Evolutionary conservation across 23 red algal genomes (phyloP).

Genomic region (Cyanidium caldarium): DNA sequence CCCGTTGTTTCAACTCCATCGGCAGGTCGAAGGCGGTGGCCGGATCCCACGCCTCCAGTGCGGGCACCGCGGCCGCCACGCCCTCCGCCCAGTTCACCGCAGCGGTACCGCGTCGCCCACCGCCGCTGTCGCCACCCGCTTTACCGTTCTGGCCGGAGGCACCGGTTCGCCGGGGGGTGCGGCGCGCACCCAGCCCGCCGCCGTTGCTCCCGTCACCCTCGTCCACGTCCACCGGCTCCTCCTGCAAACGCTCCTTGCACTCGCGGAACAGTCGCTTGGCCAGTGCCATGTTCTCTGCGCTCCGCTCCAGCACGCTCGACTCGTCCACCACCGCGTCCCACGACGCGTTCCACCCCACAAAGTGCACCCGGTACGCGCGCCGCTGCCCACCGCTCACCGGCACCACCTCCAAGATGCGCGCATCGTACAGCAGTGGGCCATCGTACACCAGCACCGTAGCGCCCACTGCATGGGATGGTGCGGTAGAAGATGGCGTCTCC

Average conservation of each 20-base stretch:
- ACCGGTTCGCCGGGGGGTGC: not conserved
- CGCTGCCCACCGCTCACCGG: not conserved
- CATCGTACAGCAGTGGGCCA: constrained; percentile 53
- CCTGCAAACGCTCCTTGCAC: not conserved
- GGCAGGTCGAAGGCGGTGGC: not conserved
- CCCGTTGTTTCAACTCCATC: constrained; percentile 28
- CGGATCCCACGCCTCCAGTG: not conserved
- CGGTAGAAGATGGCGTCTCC: too few relatives aligned
- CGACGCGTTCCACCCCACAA: constrained; percentile 49
- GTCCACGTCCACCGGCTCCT: not conserved
- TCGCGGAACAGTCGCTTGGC: constrained; percentile 29
- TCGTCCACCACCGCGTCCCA: constrained; percentile 33
- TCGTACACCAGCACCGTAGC: constrained; percentile 48
- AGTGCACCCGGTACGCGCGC: constrained; percentile 35
- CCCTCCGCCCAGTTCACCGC: constrained; percentile 2
- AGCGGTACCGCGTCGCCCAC: not conserved
- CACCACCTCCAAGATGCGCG: constrained; percentile 28
- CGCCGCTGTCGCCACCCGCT: constrained; percentile 9
- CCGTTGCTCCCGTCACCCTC: constrained; percentile 13
- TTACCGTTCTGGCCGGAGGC: not conserved
- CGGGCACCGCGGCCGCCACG: not conserved
- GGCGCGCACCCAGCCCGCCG: not conserved
- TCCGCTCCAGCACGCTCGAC: constrained; percentile 22
- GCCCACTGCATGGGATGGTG: too few relatives aligned
- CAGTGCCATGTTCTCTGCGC: constrained; percentile 33